Evolutionary conservation across 2,329 filamentous ascomycete species (phyloP).

Genomic region (Coleophoma cylindrospora): DNA sequence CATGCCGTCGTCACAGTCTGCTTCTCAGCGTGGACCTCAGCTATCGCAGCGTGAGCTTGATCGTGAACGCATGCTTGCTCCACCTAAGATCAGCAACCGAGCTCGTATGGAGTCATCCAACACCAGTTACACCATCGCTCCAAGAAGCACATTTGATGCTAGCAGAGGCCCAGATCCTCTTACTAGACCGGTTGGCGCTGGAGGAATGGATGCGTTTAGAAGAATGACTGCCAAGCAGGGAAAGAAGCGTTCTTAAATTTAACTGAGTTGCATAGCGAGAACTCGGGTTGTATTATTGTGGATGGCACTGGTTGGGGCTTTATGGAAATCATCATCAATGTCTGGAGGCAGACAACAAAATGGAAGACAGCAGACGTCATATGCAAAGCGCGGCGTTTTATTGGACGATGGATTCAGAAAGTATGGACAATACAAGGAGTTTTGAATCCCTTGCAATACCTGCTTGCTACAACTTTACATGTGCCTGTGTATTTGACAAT

Average conservation of each 20-base stretch:
- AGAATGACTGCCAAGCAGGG: slow-evolving; percentile 58
- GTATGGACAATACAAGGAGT: too few species aligned
- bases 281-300: too few species aligned
- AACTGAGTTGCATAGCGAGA: too few species aligned
- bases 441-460: too few species aligned
- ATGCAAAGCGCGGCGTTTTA: too few species aligned
- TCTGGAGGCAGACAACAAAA: too few species aligned
- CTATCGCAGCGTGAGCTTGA: slow-evolving; percentile 33
- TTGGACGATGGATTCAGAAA: too few species aligned
- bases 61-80: slow-evolving; percentile 53
- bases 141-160: slow-evolving; percentile 55
- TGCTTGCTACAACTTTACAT: too few species aligned
- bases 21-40: slow-evolving; percentile 16
- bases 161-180: slow-evolving; percentile 40
- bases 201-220: slow-evolving; percentile 59
- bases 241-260: slow-evolving; percentile 39
- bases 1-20: slow-evolving; percentile 20
- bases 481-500: too few species aligned
- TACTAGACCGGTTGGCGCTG: slow-evolving; percentile 55
- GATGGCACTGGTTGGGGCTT: too few species aligned
- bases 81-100: slow-evolving; percentile 47
- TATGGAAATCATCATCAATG: too few species aligned
- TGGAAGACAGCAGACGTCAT: too few species aligned
- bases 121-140: slow-evolving; percentile 28
- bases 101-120: slow-evolving; percentile 38